Evolutionary conservation across 495 filamentous ascomycete genomes (phyloP).

Genomic region (Haplographium delicatum): DNA sequence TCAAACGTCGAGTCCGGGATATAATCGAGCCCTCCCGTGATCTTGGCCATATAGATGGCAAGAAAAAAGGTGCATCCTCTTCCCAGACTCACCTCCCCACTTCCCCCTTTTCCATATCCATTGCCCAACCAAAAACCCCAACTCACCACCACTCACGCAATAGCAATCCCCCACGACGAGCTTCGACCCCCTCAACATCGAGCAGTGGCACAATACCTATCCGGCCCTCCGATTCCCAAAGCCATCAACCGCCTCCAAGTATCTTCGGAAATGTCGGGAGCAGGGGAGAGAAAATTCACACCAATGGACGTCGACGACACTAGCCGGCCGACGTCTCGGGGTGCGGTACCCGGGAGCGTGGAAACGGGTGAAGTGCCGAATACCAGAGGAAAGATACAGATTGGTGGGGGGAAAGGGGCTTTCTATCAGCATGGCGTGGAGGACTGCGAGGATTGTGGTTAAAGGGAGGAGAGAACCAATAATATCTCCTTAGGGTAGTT

Average conservation of each 20-base stretch:
- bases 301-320: constrained; percentile 15
- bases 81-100: neutral
- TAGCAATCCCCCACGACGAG: neutral
- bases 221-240: constrained; percentile 5
- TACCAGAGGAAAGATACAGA: constrained; percentile 12
- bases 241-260: constrained; percentile 11
- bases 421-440: constrained; percentile 11
- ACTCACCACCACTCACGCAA: neutral
- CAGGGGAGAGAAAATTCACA: constrained; percentile 10
- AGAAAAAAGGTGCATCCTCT: constrained; percentile 4
- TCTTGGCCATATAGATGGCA: constrained; percentile 60
- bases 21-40: constrained; percentile 70
- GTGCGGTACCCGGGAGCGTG: neutral
- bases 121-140: neutral
- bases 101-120: neutral
- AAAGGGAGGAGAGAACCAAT: neutral
- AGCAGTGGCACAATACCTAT: neutral
- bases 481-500: too few relatives aligned
- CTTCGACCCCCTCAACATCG: neutral
- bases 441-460: constrained; percentile 17
- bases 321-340: constrained; percentile 1
- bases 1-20: constrained; percentile 87
- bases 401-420: constrained; percentile 7
- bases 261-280: neutral
- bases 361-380: constrained; percentile 4